Evolutionary conservation across 495 filamentous ascomycete genomes (phyloP).

Genomic region (Daldinia vernicosa): DNA sequence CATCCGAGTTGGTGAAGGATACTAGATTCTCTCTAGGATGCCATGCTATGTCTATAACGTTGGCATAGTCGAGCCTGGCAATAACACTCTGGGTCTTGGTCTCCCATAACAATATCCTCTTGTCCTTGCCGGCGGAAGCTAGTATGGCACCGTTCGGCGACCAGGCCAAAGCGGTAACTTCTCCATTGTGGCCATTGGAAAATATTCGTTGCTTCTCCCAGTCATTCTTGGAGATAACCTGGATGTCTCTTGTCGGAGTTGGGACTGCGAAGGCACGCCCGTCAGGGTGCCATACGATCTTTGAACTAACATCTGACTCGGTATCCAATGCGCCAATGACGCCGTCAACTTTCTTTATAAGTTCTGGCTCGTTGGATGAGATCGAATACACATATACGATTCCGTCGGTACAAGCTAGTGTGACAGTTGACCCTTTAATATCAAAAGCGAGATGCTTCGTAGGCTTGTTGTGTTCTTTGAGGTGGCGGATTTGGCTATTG

Average conservation of each 20-base stretch:
- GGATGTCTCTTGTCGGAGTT: slow-evolving; percentile 84
- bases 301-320: slow-evolving; percentile 78
- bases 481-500: slow-evolving; percentile 73
- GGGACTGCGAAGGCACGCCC: slow-evolving; percentile 88
- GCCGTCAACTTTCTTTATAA: slow-evolving; percentile 84
- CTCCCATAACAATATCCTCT: slow-evolving; percentile 87
- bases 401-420: slow-evolving; percentile 88
- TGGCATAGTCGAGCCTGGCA: slow-evolving; percentile 75
- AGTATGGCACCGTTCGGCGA: slow-evolving; percentile 92
- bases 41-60: slow-evolving; percentile 87
- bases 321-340: slow-evolving; percentile 80
- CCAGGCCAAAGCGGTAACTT: slow-evolving; percentile 89
- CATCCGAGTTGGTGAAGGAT: slow-evolving; percentile 89
- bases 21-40: slow-evolving; percentile 87
- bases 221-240: slow-evolving; percentile 83
- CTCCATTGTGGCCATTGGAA: slow-evolving; percentile 78
- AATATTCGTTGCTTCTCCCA: slow-evolving; percentile 87
- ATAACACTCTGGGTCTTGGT: slow-evolving; percentile 82
- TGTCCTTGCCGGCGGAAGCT: slow-evolving; percentile 82
- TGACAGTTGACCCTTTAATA: slow-evolving; percentile 75
- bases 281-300: slow-evolving; percentile 91
- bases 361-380: slow-evolving; percentile 77
- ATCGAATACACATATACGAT: slow-evolving; percentile 89
- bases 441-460: slow-evolving; percentile 92
- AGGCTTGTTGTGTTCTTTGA: slow-evolving; percentile 83